Evolutionary conservation across 371 early-diverging fungal genomes (phyloP).

Genomic region (Catenaria anguillulae): DNA sequence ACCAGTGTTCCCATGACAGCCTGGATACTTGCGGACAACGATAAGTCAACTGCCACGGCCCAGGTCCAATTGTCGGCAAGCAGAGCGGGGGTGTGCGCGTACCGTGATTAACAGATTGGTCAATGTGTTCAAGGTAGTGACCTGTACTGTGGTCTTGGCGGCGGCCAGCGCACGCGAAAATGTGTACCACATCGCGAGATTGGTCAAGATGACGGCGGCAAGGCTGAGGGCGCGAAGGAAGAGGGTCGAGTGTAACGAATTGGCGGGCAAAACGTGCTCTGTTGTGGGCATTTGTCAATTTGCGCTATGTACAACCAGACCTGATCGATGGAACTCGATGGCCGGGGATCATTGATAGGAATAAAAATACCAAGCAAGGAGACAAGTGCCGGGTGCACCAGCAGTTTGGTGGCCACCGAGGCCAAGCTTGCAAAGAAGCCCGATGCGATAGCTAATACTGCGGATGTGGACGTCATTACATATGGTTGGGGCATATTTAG

Average conservation of each 20-base stretch:
- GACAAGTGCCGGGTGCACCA: not conserved
- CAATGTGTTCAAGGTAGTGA: not conserved
- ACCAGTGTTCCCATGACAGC: not conserved
- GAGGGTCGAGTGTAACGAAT: not conserved
- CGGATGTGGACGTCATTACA: too few relatives aligned
- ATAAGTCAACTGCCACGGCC: too few relatives aligned
- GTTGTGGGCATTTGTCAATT: too few relatives aligned
- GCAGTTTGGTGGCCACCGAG: not conserved
- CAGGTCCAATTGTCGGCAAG: too few relatives aligned
- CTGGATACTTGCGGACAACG: not conserved
- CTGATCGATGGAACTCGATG: too few relatives aligned
- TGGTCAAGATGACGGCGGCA: not conserved
- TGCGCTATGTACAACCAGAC: too few relatives aligned
- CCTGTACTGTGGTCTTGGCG: not conserved
- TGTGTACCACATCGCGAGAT: not conserved
- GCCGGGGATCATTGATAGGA: too few relatives aligned
- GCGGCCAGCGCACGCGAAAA: not conserved
- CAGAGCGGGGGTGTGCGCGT: too few relatives aligned
- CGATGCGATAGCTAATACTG: not conserved
- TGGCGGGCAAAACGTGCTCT: too few relatives aligned
- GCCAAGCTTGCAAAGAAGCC: not conserved
- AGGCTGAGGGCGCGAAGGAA: not conserved
- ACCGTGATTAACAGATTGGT: conserved; percentile 4
- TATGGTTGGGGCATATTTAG: too few relatives aligned
- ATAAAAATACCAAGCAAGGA: not conserved